A percentile compares a stretch with the other conserved stretches of the same genome.
Conservation (phyloP, 116 monocot genomes). For the Posidonia oceanica region DNA sequence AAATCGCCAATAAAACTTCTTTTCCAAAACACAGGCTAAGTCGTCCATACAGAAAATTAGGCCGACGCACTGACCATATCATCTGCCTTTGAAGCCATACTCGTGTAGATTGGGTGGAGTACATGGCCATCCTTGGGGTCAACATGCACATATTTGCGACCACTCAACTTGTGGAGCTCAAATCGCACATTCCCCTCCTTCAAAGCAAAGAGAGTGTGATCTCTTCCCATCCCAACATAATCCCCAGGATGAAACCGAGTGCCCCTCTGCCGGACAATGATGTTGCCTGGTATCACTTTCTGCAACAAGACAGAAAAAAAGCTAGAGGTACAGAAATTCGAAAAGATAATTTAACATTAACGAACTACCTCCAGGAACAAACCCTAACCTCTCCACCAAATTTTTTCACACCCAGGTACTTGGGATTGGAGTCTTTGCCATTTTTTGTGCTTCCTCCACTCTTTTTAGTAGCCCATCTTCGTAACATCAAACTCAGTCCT, state of each 20-base stretch:
- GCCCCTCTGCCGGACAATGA: constrained; percentile 86
- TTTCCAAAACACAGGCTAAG: no score
- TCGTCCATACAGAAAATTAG: no score
- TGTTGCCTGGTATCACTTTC: constrained; percentile 93
- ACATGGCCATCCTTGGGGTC: constrained; percentile 67
- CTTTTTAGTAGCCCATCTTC: constrained; percentile 83
- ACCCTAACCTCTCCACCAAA: constrained; percentile 79
- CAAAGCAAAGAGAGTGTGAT: constrained; percentile 56
- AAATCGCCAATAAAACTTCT: no score
- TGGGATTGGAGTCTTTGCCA: constrained; percentile 81
- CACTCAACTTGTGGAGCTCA: constrained; percentile 74
- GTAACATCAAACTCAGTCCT: constrained; percentile 43
- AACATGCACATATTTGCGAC: constrained; percentile 87
- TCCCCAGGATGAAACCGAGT: constrained; percentile 85
- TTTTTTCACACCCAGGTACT: constrained; percentile 80
- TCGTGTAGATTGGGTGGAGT: constrained; percentile 67
- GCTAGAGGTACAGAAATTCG: background rate
- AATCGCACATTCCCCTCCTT: constrained; percentile 85
- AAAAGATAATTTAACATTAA: background rate
- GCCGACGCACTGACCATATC: background rate
- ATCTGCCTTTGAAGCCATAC: constrained; percentile 4
- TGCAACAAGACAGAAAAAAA: constrained; percentile 10
- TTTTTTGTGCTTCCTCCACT: constrained; percentile 82
- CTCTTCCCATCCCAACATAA: constrained; percentile 89
- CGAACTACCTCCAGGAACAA: background rate